Conservation (phyloP, 805 yeast genomes). For the Metschnikowia kunwiensis region DNA sequence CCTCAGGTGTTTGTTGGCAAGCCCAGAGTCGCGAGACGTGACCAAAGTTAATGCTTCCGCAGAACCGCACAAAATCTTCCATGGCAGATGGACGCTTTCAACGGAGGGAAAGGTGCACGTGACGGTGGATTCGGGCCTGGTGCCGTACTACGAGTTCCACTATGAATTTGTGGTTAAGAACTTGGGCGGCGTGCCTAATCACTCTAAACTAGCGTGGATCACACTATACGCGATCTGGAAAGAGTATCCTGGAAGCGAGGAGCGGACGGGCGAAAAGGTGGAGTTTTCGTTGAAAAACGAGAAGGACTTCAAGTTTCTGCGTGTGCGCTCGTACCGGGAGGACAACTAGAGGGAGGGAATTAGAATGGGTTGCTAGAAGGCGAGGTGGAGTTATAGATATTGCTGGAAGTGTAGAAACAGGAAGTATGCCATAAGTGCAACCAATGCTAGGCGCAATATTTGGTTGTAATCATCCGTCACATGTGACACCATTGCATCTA, state of each 20-base stretch:
- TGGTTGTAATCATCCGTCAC: too few relatives aligned
- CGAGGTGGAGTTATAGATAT: background rate
- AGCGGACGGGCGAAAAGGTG: slow-evolving; percentile 48
- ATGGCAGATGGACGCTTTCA: slow-evolving; percentile 58
- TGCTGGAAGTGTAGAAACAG: background rate
- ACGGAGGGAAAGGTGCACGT: slow-evolving; percentile 51
- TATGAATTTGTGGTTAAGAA: slow-evolving; percentile 60
- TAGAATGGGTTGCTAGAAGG: background rate
- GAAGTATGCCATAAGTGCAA: too few relatives aligned
- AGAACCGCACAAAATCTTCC: slow-evolving; percentile 35
- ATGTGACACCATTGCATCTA: too few relatives aligned
- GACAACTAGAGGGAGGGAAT: slow-evolving; percentile 6
- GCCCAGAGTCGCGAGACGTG: slow-evolving; percentile 17
- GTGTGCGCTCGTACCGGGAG: slow-evolving; percentile 46
- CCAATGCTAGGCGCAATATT: too few relatives aligned
- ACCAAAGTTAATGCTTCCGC: slow-evolving; percentile 11
- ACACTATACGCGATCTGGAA: slow-evolving; percentile 56
- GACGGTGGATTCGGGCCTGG: slow-evolving; percentile 54
- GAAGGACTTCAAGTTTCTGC: slow-evolving; percentile 72
- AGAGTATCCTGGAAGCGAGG: slow-evolving; percentile 31
- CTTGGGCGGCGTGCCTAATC: slow-evolving; percentile 56
- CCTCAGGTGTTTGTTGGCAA: slow-evolving; percentile 18
- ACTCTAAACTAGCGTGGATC: slow-evolving; percentile 72
- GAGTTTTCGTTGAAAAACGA: slow-evolving; percentile 65
- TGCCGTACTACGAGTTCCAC: slow-evolving; percentile 56